Percentiles rank a stretch among this genome's conserved stretches.
phyloP scores from a whole-genome alignment of 805 yeast species.

The Tetrapisispora taiwanensis region DNA sequence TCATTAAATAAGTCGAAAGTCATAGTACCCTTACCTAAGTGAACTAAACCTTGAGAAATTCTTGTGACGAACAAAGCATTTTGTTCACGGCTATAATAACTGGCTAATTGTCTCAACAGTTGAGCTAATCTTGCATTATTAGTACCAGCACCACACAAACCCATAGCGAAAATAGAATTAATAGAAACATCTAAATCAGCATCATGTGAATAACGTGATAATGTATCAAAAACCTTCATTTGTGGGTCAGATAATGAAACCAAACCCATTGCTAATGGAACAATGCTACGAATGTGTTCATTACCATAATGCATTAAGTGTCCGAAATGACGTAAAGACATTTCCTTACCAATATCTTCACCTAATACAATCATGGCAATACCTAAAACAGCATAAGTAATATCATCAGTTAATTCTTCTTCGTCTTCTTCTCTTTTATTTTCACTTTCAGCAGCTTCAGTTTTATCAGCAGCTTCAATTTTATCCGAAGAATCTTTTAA shows the following conservation, averaged over 20 bases:
- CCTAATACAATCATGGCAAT: conserved; percentile 94
- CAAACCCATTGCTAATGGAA: conserved; percentile 96
- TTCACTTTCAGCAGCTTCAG: conserved; percentile 16
- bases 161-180: conserved; percentile 94
- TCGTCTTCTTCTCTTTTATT: conserved; percentile 27
- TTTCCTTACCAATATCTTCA: conserved; percentile 94
- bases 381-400: conserved; percentile 87
- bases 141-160: conserved; percentile 96
- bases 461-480: conserved; percentile 34
- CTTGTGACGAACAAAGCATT: conserved; percentile 88
- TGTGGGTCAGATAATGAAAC: conserved; percentile 90
- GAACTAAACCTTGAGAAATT: conserved; percentile 89
- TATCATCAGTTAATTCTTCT: conserved; percentile 28
- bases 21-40: conserved; percentile 92
- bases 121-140: conserved; percentile 97
- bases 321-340: conserved; percentile 93
- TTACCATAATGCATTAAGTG: conserved; percentile 98
- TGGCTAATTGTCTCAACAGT: conserved; percentile 85
- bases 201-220: conserved; percentile 94
- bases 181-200: conserved; percentile 88
- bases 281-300: conserved; percentile 80
- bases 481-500: conserved; percentile 31
- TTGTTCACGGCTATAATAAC: conserved; percentile 82
- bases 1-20: conserved; percentile 85
- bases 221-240: conserved; percentile 92